Base-by-base conservation (phyloP, 2,329 filamentous ascomycete genomes). In the Diatrype stigma region DNA sequence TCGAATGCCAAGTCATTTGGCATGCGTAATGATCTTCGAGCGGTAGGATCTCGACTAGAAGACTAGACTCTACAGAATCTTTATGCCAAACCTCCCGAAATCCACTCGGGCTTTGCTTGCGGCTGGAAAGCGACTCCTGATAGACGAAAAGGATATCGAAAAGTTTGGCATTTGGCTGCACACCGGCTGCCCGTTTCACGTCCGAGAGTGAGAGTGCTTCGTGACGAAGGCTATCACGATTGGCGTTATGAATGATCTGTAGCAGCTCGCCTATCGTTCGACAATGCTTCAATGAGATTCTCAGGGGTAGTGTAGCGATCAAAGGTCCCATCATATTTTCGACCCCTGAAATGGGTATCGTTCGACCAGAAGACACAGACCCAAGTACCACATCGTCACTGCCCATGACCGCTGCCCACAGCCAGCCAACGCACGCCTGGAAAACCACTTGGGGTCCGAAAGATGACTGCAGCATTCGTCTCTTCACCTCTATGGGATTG, bases 141-240 rank as follows among this genome's bases (percentile, higher is more conserved):
- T 92, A 96, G 0, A 92, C 85, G 60, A 96, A 86, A 0, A 96
- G 72, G 1, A 85, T 78, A 58, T 96, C 89, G 58, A 93, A 96
- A 0, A 96, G 68, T 1, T 70, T 69, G 37, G 81, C 76, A 1
- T 77, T 73, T 1, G 82, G 74, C 26, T 76, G 70, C 1, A 86
- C 53, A 0, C 77, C 79, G 3, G 78, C 80, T 1, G 78, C 68
- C 57, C 79, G 82, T 60, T 83, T 86, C 56, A 96, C 89, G 2
- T 90, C 82, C 1, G 81, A 72, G 2, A 95, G 74, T 0, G 89
- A 77, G 6, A 91, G 62, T 1, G 73, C 72, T 21, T 79, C 80
- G 63, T 93, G 76, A 16, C 81, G 75, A 47, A 96, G 75, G 49
- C 84, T 77, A 3, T 79, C 75, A 32, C 86, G 79, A 56, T 89